Evolutionary conservation across 2,329 filamentous ascomycete species (phyloP).

Genomic region (Neofusicoccum parvum): DNA sequence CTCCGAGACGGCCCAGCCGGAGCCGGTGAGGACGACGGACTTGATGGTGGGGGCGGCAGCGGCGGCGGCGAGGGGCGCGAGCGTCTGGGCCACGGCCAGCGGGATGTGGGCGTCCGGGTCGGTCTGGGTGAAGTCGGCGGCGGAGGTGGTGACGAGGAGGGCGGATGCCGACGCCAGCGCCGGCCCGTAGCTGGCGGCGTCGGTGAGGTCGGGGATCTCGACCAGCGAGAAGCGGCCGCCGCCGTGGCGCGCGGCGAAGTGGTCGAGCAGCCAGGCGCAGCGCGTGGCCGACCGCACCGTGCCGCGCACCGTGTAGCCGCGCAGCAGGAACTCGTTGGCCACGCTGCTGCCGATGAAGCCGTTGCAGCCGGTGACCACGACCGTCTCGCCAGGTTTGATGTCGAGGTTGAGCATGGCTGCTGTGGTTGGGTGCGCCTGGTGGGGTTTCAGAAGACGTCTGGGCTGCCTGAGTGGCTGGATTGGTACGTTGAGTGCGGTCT

Average conservation of each 20-base stretch:
- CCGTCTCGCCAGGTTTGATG: neutral
- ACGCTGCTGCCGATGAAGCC: constrained; percentile 35
- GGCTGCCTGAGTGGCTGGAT: no score
- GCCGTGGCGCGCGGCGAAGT: neutral
- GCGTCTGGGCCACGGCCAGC: neutral
- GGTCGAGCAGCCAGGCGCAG: neutral
- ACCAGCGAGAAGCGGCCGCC: neutral
- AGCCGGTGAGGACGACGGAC: constrained; percentile 12
- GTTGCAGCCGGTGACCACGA: constrained; percentile 37
- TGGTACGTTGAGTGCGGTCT: no score
- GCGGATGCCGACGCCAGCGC: neutral
- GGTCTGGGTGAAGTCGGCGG: neutral
- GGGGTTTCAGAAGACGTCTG: no score
- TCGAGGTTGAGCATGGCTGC: constrained; percentile 1
- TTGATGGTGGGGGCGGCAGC: neutral
- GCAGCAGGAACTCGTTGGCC: constrained; percentile 29
- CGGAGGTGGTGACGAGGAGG: neutral
- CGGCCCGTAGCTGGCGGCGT: neutral
- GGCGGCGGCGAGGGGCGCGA: neutral
- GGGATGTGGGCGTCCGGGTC: neutral
- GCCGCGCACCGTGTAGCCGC: constrained; percentile 33
- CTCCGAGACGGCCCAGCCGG: neutral
- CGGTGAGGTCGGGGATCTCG: neutral
- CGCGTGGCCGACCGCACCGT: constrained; percentile 26
- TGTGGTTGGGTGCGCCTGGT: neutral